phyloP scores from a whole-genome alignment of 768 basidiomycete species.

The Glaciozyma antarctica region DNA sequence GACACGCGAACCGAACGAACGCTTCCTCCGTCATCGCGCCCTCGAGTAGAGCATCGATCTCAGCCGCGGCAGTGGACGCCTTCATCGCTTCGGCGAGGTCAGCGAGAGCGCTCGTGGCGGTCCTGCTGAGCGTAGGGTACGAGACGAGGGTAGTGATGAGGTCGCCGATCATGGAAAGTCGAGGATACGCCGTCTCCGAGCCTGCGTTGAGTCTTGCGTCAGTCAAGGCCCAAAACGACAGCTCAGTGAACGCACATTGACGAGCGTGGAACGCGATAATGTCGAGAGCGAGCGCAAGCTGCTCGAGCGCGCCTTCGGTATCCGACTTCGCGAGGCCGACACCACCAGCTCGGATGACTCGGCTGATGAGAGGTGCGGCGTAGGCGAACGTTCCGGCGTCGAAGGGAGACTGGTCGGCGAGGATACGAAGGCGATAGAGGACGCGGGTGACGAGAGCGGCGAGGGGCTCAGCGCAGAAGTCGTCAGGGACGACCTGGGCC shows the following conservation, averaged over 20 bases:
- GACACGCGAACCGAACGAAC: conserved; percentile 72
- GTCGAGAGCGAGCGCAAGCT: conserved; percentile 63
- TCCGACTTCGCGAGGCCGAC: conserved; percentile 53
- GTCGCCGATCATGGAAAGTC: conserved; percentile 56
- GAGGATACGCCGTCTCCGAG: conserved; percentile 61
- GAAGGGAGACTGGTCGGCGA: conserved; percentile 71
- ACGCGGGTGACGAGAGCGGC: conserved; percentile 71
- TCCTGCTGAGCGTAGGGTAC: conserved; percentile 73
- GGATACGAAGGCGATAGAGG: conserved; percentile 67
- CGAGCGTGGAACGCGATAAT: conserved; percentile 55
- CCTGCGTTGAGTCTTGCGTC: conserved; percentile 45
- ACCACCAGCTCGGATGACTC: conserved; percentile 61
- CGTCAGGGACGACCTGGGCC: conserved; percentile 58
- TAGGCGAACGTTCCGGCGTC: conserved; percentile 81
- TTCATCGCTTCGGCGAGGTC: conserved; percentile 68
- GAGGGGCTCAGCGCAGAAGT: conserved; percentile 61
- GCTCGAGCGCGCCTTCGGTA: conserved; percentile 63
- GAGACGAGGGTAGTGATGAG: conserved; percentile 63
- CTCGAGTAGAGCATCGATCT: conserved; percentile 56
- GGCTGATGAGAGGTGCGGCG: conserved; percentile 60
- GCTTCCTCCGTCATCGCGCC: conserved; percentile 78
- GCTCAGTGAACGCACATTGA: conserved; percentile 36
- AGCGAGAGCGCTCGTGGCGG: conserved; percentile 67
- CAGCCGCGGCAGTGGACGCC: conserved; percentile 53
- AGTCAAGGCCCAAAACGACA: not conserved